Percentiles rank a stretch among this genome's conserved stretches.
Evolutionary conservation across 2,329 filamentous ascomycete genomes (phyloP).

Genomic region (Pezicula radicicola): DNA sequence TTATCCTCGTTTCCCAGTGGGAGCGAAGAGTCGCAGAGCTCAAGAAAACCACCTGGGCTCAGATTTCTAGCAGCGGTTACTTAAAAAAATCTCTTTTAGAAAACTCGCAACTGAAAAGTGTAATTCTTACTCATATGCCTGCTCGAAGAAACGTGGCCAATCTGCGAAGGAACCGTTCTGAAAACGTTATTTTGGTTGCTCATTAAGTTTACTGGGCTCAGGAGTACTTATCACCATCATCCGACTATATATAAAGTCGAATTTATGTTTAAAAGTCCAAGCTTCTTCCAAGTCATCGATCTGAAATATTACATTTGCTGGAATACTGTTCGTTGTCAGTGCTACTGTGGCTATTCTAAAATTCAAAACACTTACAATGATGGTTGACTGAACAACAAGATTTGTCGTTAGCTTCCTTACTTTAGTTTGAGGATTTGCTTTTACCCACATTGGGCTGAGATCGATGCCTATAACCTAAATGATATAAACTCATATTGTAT

Average conservation of each 20-base stretch:
- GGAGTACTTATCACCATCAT: slow-evolving; percentile 8
- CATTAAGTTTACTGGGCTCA: too few relatives aligned
- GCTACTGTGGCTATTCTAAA: too few relatives aligned
- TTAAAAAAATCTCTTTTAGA: not conserved
- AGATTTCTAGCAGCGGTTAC: slow-evolving; percentile 17
- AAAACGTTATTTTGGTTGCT: not conserved
- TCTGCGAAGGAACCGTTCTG: slow-evolving; percentile 12
- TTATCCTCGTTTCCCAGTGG: slow-evolving; percentile 35
- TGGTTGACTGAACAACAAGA: not conserved
- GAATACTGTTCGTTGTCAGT: slow-evolving; percentile 31
- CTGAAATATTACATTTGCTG: slow-evolving; percentile 59
- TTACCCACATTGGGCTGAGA: slow-evolving; percentile 33
- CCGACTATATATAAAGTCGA: slow-evolving; percentile 24
- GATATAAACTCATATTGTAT: too few relatives aligned
- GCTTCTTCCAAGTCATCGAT: slow-evolving; percentile 50
- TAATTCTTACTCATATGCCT: slow-evolving; percentile 4
- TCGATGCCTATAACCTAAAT: slow-evolving; percentile 17
- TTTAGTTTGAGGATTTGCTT: slow-evolving; percentile 1
- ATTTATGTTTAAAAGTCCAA: slow-evolving; percentile 17
- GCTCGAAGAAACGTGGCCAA: slow-evolving; percentile 14
- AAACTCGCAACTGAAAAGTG: not conserved
- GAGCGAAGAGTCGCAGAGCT: slow-evolving; percentile 38
- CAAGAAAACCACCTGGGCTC: slow-evolving; percentile 42
- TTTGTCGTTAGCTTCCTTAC: not conserved
- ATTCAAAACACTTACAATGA: not conserved